Evolutionary conservation across 257 asterid species (phyloP), one percentile per base, ranked within the genome.

Genomic region (Fraxinus excelsior): DNA sequence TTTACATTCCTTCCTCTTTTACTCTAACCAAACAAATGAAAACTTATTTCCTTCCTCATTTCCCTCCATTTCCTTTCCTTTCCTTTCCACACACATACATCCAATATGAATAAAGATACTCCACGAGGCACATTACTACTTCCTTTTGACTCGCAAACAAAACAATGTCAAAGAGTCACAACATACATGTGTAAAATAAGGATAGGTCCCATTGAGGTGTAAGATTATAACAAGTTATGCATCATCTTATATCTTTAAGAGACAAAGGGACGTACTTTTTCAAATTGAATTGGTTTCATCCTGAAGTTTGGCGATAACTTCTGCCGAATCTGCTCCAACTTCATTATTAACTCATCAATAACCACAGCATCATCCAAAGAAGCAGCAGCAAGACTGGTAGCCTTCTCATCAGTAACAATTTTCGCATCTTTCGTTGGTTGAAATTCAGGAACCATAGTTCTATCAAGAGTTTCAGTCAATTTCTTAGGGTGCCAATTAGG

Each of bases 201-300:
- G 10, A 21, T 18, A 56, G 65, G 25, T 19, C 12, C 65, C 11
- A 18, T 6, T 56, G 28, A 56, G 65, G 28, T n/a, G 65, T 18
- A n/a, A 18, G 11, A 16, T 56, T 19, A 60, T 25, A 8, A 25
- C 18, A 60, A 11, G 8, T 0, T 25, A 23, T 60, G 28, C 29
- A 38, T 35, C 51, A 69, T 42, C 37, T 69, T 69, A 19, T 70
- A 70, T 13, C 8, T 42, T 51, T 5, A 25, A 56, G 69, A 37
- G 74, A 67, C 5, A 12, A 13, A 34, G 71, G 78, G 34, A 76
- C 77, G 2, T 71, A 94, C 98, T 97, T 94, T 94, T 87, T 94
- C 98, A 85, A 94, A 94, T 73, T 94, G 96, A 79, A 94, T 89
- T 44, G 98, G 98, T 73, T 85, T 94, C 98, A 94, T 89, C 91